phyloP scores from a whole-genome alignment of 257 asterid genomes.

The Solanum habrochaites region DNA sequence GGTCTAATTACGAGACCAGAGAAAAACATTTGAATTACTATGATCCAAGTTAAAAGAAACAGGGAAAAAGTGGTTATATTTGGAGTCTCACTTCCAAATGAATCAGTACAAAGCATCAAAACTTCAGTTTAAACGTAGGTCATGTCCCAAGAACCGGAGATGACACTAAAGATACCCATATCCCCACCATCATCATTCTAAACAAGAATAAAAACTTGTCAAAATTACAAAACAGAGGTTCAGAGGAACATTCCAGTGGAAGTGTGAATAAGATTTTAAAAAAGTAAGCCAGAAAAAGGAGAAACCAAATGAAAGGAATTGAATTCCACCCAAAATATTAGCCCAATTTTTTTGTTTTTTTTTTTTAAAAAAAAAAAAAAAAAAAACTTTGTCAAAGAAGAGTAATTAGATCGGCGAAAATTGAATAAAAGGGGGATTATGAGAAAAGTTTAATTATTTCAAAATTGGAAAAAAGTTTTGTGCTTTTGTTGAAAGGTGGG shows the following conservation, averaged over 20 bases:
- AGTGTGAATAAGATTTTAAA: constrained; percentile 1
- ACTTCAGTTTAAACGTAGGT: constrained; percentile 40
- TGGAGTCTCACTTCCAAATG: constrained; percentile 38
- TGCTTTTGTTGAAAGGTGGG: constrained; percentile 33
- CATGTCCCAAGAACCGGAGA: constrained; percentile 22
- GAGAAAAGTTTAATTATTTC: background rate
- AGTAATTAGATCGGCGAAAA: background rate
- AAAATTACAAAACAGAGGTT: constrained; percentile 5
- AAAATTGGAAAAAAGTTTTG: constrained; percentile 21
- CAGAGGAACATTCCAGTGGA: constrained; percentile 29
- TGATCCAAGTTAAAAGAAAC: background rate
- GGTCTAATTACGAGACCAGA: background rate
- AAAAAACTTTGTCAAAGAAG: constrained; percentile 6
- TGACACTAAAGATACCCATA: constrained; percentile 19
- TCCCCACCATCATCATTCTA: constrained; percentile 20
- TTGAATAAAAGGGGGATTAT: background rate
- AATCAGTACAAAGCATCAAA: constrained; percentile 48
- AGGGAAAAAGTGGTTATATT: background rate
- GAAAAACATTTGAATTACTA: background rate
- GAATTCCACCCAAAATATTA: constrained; percentile 39
- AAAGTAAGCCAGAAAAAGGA: background rate
- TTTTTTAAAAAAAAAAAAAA: too few relatives aligned
- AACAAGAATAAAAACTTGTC: constrained; percentile 7
- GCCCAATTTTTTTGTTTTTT: background rate
- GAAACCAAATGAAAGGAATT: constrained; percentile 14